These are phyloP conservation scores for Blastocystis sp. DNA, from an alignment of 352 stramenopile species.

Conservation along the genomic window DNA sequence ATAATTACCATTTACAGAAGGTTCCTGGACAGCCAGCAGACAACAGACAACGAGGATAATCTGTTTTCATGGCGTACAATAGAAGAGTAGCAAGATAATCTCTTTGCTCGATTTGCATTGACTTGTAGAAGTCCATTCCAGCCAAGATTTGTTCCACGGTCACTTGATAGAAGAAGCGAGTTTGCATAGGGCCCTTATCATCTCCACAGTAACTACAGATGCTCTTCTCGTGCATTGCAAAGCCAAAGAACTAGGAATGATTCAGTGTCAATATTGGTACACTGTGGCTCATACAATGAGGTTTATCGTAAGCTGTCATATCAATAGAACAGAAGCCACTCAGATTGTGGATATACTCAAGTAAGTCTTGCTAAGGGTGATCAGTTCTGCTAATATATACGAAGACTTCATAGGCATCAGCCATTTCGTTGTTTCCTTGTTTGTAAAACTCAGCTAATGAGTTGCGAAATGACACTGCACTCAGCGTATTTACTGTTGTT, in stretches of 20 bases:
- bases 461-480: slow-evolving; percentile 2
- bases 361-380: slow-evolving; percentile 42
- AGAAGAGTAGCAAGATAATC: slow-evolving; percentile 37
- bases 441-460: slow-evolving; percentile 32
- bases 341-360: slow-evolving; percentile 48
- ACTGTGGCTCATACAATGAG: slow-evolving; percentile 50
- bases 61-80: slow-evolving; percentile 45
- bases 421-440: slow-evolving; percentile 19
- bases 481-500: slow-evolving; percentile 24
- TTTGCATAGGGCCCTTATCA: neutral
- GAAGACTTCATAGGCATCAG: slow-evolving; percentile 54
- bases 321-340: slow-evolving; percentile 7
- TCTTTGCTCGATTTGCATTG: slow-evolving; percentile 8
- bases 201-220: slow-evolving; percentile 62
- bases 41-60: slow-evolving; percentile 52
- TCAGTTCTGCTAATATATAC: neutral
- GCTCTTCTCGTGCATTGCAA: slow-evolving; percentile 48
- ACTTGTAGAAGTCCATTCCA: slow-evolving; percentile 53
- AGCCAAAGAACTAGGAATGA: slow-evolving; percentile 50
- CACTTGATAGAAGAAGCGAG: slow-evolving; percentile 37
- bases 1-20: slow-evolving; percentile 38
- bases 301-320: neutral
- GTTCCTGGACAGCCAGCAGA: slow-evolving; percentile 24
- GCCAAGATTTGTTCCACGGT: slow-evolving; percentile 52
- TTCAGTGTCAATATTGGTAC: neutral